A percentile compares a stretch with the other conserved stretches of the same genome.
Evolutionary conservation across 306 rosid species (phyloP).

Genomic region (Arachis stenosperma): DNA sequence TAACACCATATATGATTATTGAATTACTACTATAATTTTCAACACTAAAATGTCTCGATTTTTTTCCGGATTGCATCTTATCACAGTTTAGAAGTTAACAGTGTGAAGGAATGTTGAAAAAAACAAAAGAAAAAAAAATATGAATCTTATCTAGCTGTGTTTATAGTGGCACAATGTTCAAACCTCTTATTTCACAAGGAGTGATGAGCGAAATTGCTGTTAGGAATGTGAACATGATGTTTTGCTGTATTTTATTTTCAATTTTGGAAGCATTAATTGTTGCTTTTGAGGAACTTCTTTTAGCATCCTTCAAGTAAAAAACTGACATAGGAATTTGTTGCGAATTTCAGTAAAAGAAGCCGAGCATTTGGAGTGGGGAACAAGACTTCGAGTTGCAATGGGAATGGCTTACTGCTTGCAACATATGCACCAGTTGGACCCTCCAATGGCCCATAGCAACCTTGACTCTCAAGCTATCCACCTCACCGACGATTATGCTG

Average conservation of each 20-base stretch:
- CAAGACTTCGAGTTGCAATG: conserved; percentile 78
- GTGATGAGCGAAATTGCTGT: not conserved
- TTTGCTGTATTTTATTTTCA: not conserved
- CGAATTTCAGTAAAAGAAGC: conserved; percentile 77
- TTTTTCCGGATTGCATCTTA: conserved; percentile 4
- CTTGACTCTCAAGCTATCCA: conserved; percentile 64
- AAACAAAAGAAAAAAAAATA: not conserved
- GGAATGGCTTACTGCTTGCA: conserved; percentile 89
- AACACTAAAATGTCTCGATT: not conserved
- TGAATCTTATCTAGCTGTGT: not conserved
- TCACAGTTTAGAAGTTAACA: not conserved
- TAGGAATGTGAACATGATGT: no score
- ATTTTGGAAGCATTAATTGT: conserved; percentile 20
- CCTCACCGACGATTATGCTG: conserved; percentile 87
- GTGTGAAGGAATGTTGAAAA: not conserved
- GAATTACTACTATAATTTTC: not conserved
- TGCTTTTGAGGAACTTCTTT: conserved; percentile 2
- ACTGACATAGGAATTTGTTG: conserved; percentile 35
- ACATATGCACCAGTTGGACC: conserved; percentile 72
- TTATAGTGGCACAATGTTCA: not conserved
- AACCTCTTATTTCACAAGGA: not conserved
- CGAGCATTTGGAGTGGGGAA: conserved; percentile 93
- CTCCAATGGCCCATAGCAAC: conserved; percentile 64
- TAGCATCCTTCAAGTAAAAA: conserved; percentile 31
- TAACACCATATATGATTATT: conserved; percentile 8